These are phyloP conservation scores for Zea luxurians DNA, from an alignment of 176 grass and related monocot genomes.

Conservation along the genomic window DNA sequence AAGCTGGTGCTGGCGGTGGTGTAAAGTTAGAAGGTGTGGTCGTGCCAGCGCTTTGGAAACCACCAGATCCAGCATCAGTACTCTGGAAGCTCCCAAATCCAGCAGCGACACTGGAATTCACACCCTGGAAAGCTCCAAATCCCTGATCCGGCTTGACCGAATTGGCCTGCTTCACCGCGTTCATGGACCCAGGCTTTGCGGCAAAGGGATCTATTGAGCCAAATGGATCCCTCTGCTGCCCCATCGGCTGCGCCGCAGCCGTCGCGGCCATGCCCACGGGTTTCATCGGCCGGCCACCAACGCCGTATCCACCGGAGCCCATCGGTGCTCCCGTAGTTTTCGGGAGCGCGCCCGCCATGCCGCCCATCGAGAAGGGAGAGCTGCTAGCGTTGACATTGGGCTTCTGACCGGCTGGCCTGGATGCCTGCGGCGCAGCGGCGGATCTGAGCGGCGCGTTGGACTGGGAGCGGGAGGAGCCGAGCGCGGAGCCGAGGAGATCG, in stretches of 20 bases:
- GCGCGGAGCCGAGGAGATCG: conserved; percentile 82
- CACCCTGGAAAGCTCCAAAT: conserved; percentile 58
- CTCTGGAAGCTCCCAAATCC: conserved; percentile 60
- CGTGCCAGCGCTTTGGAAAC: conserved; percentile 45
- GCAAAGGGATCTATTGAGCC: conserved; percentile 75
- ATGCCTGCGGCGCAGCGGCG: conserved; percentile 41
- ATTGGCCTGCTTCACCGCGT: conserved; percentile 31
- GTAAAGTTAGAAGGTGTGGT: conserved; percentile 49
- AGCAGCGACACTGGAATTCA: conserved; percentile 23
- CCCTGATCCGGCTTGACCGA: conserved; percentile 48
- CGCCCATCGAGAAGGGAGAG: conserved; percentile 69
- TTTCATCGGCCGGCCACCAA: conserved; percentile 64
- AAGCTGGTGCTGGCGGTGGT: conserved; percentile 43
- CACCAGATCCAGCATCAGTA: conserved; percentile 38
- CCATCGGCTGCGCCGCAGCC: conserved; percentile 41
- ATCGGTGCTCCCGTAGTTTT: conserved; percentile 49
- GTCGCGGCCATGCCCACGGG: conserved; percentile 45
- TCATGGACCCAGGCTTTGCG: conserved; percentile 51
- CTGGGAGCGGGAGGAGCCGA: conserved; percentile 47
- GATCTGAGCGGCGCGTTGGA: conserved; percentile 74
- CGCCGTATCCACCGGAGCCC: conserved; percentile 37
- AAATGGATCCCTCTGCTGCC: conserved; percentile 77
- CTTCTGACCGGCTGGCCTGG: conserved; percentile 38
- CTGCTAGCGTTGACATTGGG: conserved; percentile 27
- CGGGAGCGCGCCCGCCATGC: conserved; percentile 70